A percentile compares a stretch with the other conserved stretches of the same genome.
Evolutionary conservation across 2,329 filamentous ascomycete genomes (phyloP).

Genomic region (Monilinia aucupariae): DNA sequence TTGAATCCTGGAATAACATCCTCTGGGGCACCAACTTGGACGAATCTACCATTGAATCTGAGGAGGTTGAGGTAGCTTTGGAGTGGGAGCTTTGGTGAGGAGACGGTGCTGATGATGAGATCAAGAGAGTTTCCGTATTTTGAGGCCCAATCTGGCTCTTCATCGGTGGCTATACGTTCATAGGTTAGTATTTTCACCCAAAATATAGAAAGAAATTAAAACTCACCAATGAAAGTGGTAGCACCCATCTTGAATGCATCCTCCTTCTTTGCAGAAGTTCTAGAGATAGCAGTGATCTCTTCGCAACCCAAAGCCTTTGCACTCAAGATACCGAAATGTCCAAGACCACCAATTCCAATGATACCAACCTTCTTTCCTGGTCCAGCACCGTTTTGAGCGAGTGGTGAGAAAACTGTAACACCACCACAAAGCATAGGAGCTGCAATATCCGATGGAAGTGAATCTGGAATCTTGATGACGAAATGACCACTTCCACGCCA

Average conservation of each 20-base stretch:
- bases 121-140: slow-evolving; percentile 49
- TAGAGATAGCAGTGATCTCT: slow-evolving; percentile 58
- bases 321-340: slow-evolving; percentile 68
- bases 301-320: slow-evolving; percentile 66
- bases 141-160: slow-evolving; percentile 55
- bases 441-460: slow-evolving; percentile 43
- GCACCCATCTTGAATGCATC: slow-evolving; percentile 60
- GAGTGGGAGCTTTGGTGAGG: slow-evolving; percentile 55
- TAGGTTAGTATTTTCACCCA: background rate
- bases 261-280: slow-evolving; percentile 51
- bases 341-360: slow-evolving; percentile 59
- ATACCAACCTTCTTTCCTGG: slow-evolving; percentile 68
- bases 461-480: slow-evolving; percentile 52
- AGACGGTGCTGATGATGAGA: slow-evolving; percentile 55
- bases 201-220: background rate
- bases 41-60: slow-evolving; percentile 53
- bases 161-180: slow-evolving; percentile 36
- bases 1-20: slow-evolving; percentile 48
- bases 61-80: slow-evolving; percentile 56
- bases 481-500: slow-evolving; percentile 54
- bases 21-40: slow-evolving; percentile 64
- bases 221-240: slow-evolving; percentile 42
- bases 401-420: slow-evolving; percentile 65
- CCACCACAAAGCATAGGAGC: slow-evolving; percentile 75
- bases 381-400: slow-evolving; percentile 61